These are phyloP conservation scores for Scutellaria barbata DNA, from an alignment of 257 asterid genomes.

Conservation along the genomic window DNA sequence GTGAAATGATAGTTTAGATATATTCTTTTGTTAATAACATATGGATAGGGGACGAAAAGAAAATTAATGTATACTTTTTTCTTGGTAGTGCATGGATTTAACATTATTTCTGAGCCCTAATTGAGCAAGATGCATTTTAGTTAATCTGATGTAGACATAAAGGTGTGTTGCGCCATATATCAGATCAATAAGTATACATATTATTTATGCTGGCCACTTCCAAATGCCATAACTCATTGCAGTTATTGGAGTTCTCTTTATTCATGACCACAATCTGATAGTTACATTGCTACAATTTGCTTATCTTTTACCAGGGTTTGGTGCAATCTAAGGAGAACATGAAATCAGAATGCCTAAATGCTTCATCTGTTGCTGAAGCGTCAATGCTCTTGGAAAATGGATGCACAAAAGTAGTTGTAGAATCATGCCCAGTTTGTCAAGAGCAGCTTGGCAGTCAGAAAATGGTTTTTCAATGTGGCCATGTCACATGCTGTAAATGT, in stretches of 20 bases:
- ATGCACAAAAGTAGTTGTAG: slow-evolving; percentile 46
- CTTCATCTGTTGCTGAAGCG: slow-evolving; percentile 46
- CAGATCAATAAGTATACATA: slow-evolving; percentile 5
- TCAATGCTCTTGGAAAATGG: slow-evolving; percentile 42
- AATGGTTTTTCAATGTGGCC: slow-evolving; percentile 99
- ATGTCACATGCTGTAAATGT: slow-evolving; percentile 92
- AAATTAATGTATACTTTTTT: neutral
- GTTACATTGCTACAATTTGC: slow-evolving; percentile 19
- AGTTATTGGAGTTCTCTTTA: slow-evolving; percentile 23
- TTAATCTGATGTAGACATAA: neutral
- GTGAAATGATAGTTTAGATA: slow-evolving; percentile 1
- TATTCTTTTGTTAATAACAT: slow-evolving; percentile 12
- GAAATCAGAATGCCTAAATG: slow-evolving; percentile 46
- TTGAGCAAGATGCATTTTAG: slow-evolving; percentile 14
- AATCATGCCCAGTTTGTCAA: slow-evolving; percentile 91
- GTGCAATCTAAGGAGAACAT: slow-evolving; percentile 64
- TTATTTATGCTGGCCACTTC: neutral
- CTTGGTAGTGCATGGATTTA: neutral
- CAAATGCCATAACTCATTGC: neutral
- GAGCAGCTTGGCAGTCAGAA: slow-evolving; percentile 83
- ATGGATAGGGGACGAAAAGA: slow-evolving; percentile 1
- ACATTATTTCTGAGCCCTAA: neutral
- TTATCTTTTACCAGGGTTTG: slow-evolving; percentile 66
- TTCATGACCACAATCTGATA: slow-evolving; percentile 19
- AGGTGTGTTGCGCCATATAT: slow-evolving; percentile 16